Percentiles rank a stretch among this genome's conserved stretches.
These are phyloP conservation scores for Wallemia mellicola DNA, from an alignment of 1,284 basidiomycete genomes.

Conservation along the genomic window DNA sequence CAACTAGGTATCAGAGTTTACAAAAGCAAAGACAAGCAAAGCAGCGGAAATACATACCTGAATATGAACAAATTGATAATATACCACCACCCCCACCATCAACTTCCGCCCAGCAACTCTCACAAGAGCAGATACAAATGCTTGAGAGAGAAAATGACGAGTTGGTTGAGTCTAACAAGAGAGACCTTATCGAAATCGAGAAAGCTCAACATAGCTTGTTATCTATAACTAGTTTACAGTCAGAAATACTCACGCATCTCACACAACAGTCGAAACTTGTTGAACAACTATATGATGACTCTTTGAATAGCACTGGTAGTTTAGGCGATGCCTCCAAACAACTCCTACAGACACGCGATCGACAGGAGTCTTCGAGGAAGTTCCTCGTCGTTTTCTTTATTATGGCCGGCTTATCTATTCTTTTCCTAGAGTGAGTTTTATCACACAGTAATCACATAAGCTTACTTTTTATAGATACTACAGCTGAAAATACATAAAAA, in stretches of 20 bases:
- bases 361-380: slow-evolving; percentile 48
- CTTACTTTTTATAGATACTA: not conserved
- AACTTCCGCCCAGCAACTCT: not conserved
- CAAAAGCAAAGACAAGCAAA: not conserved
- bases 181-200: not conserved
- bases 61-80: not conserved
- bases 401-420: slow-evolving; percentile 48
- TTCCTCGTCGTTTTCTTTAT: slow-evolving; percentile 61
- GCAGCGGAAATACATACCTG: not conserved
- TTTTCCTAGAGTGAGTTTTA: slow-evolving; percentile 37
- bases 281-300: slow-evolving; percentile 63
- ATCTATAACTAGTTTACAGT: slow-evolving; percentile 68
- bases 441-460: not conserved
- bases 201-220: slow-evolving; percentile 19
- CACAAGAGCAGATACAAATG: not conserved
- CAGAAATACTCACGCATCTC: slow-evolving; percentile 56
- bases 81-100: not conserved
- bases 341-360: slow-evolving; percentile 45
- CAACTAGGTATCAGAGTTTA: not conserved
- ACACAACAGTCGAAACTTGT: slow-evolving; percentile 65
- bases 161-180: not conserved
- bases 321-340: slow-evolving; percentile 65
- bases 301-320: slow-evolving; percentile 45
- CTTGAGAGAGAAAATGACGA: not conserved
- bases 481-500: not conserved